A percentile compares a stretch with the other conserved stretches of the same genome.
phyloP scores from a whole-genome alignment of 2,329 filamentous ascomycete genomes.

The Aspergillus sp. region DNA sequence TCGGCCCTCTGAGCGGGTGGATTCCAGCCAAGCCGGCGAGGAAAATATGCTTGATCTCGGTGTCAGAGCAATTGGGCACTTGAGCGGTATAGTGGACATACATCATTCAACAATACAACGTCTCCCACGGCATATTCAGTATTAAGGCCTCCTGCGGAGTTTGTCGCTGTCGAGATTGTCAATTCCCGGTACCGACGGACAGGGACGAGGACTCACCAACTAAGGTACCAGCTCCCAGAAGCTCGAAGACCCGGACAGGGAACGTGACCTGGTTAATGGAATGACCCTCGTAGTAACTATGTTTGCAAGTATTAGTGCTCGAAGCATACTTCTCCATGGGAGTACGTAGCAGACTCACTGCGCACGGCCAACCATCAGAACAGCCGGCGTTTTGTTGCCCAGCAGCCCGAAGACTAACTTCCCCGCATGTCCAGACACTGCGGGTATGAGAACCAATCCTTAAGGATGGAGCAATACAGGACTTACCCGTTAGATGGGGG shows the following conservation, averaged over 20 bases:
- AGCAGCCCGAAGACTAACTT: slow-evolving; percentile 56
- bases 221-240: slow-evolving; percentile 52
- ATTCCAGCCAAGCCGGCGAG: slow-evolving; percentile 52
- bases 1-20: slow-evolving; percentile 54
- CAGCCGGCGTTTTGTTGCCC: slow-evolving; percentile 46
- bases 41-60: slow-evolving; percentile 47
- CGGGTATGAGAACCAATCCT: slow-evolving; percentile 6
- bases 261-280: slow-evolving; percentile 54
- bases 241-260: slow-evolving; percentile 54
- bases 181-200: background rate
- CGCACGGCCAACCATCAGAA: slow-evolving; percentile 55
- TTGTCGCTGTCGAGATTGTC: slow-evolving; percentile 42
- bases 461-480: background rate
- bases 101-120: slow-evolving; percentile 56
- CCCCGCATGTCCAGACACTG: slow-evolving; percentile 52
- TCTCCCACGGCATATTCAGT: slow-evolving; percentile 55
- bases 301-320: background rate
- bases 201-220: slow-evolving; percentile 34
- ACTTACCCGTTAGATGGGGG: slow-evolving; percentile 48
- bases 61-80: slow-evolving; percentile 8
- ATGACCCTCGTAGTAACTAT: slow-evolving; percentile 59
- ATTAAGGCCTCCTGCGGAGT: slow-evolving; percentile 58
- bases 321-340: background rate
- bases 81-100: slow-evolving; percentile 21
- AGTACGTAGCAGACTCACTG: slow-evolving; percentile 48